Evolutionary conservation across 306 rosid genomes (phyloP).

Genomic region (Sicyos edulis): DNA sequence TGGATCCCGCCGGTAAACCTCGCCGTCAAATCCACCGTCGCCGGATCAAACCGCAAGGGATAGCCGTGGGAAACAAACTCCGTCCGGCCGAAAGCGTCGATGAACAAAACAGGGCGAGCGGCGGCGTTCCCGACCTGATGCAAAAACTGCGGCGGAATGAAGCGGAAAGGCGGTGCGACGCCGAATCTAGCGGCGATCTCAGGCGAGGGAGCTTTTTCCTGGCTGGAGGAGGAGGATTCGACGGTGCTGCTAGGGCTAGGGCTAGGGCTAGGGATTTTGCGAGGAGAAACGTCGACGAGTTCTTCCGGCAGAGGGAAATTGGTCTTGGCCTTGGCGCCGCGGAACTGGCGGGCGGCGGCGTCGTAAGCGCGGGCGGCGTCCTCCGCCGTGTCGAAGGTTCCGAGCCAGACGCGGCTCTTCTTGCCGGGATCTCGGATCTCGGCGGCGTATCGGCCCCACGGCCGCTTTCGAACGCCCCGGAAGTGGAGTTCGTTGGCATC

Average conservation of each 20-base stretch:
- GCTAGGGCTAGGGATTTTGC: constrained; percentile 14
- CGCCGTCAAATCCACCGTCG: too few relatives aligned
- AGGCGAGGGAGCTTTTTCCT: constrained; percentile 25
- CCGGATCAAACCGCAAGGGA: constrained; percentile 34
- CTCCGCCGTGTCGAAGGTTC: not conserved
- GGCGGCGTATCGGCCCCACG: constrained; percentile 32
- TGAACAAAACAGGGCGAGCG: constrained; percentile 28
- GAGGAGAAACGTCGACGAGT: not conserved
- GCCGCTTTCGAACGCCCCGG: constrained; percentile 29
- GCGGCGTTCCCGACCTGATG: constrained; percentile 11
- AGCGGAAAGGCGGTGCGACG: constrained; percentile 36
- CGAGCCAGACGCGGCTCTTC: constrained; percentile 31
- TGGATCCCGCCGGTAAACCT: constrained; percentile 25
- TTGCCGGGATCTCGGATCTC: constrained; percentile 29
- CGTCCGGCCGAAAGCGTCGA: not conserved
- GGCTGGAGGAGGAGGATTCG: constrained; percentile 26
- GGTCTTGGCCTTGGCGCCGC: too few relatives aligned
- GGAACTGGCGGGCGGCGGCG: too few relatives aligned
- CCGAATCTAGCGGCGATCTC: constrained; percentile 25
- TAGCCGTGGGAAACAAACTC: constrained; percentile 32
- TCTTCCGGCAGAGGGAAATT: too few relatives aligned
- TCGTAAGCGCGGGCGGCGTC: too few relatives aligned
- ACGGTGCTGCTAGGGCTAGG: constrained; percentile 18
- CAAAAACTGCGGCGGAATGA: constrained; percentile 28
- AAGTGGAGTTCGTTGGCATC: constrained; percentile 21